These are phyloP conservation scores for Colletotrichum musae DNA, from an alignment of 2,329 filamentous ascomycete species.

Conservation along the genomic window DNA sequence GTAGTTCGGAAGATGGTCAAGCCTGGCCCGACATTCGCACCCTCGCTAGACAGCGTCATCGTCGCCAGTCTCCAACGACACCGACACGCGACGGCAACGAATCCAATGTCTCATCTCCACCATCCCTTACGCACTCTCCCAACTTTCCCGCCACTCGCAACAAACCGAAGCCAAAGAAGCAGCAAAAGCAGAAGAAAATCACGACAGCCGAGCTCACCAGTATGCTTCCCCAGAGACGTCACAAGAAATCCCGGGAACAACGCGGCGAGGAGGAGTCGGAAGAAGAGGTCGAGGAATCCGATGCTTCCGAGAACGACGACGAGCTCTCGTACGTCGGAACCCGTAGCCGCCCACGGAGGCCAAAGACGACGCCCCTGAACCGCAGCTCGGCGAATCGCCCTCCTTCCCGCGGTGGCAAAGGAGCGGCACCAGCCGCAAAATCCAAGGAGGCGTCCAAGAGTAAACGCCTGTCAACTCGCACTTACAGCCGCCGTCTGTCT, in stretches of 20 bases:
- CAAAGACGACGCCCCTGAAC: slow-evolving; percentile 48
- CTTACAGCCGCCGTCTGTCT: slow-evolving; percentile 66
- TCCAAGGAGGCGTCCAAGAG: slow-evolving; percentile 38
- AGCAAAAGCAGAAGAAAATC: slow-evolving; percentile 51
- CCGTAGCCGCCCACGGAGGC: slow-evolving; percentile 52
- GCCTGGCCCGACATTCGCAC: slow-evolving; percentile 68
- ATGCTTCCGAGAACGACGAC: slow-evolving; percentile 67
- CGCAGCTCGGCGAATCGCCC: slow-evolving; percentile 46
- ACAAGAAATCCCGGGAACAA: slow-evolving; percentile 55
- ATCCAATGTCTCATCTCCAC: slow-evolving; percentile 74
- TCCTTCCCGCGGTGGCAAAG: slow-evolving; percentile 43
- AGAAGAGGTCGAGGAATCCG: slow-evolving; percentile 63
- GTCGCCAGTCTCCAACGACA: slow-evolving; percentile 54
- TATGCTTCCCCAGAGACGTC: slow-evolving; percentile 67
- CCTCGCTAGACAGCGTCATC: slow-evolving; percentile 61
- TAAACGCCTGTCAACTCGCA: slow-evolving; percentile 51
- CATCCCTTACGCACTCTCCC: slow-evolving; percentile 77
- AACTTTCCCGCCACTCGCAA: slow-evolving; percentile 59
- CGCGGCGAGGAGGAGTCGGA: slow-evolving; percentile 55
- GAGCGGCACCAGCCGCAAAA: slow-evolving; percentile 40
- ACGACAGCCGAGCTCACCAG: slow-evolving; percentile 70
- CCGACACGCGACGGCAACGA: slow-evolving; percentile 56
- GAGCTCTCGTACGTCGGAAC: slow-evolving; percentile 66
- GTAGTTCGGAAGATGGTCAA: slow-evolving; percentile 61
- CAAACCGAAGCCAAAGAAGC: slow-evolving; percentile 44